A percentile compares a stretch with the other conserved stretches of the same genome.
phyloP scores from a whole-genome alignment of 179 eudicot species.

The Spergularia azorica region DNA sequence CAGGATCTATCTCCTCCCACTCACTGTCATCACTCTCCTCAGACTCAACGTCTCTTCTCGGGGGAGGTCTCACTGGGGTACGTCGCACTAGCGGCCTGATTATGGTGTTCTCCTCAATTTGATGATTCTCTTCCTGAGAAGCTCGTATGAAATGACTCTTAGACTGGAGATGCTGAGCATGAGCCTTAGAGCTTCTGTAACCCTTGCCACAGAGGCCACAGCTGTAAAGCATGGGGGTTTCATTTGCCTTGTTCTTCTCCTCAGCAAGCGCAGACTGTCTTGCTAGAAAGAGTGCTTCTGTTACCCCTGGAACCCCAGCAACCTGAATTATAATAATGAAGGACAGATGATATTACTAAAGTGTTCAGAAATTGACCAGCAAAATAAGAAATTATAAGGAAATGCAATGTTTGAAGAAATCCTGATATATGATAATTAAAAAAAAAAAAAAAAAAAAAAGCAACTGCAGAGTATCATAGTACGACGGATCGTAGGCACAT shows the following conservation, averaged over 20 bases:
- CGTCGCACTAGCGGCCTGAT: conserved; percentile 73
- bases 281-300: conserved; percentile 75
- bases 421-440: neutral
- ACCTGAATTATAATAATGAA: conserved; percentile 41
- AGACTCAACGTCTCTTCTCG: conserved; percentile 33
- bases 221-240: conserved; percentile 81
- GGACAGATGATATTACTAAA: neutral
- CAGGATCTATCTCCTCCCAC: conserved; percentile 87
- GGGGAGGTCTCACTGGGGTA: conserved; percentile 44
- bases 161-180: conserved; percentile 88
- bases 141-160: conserved; percentile 64
- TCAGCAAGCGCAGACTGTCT: conserved; percentile 83
- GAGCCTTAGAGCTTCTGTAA: conserved; percentile 91
- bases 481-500: no score
- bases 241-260: conserved; percentile 58
- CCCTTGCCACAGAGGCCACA: conserved; percentile 87
- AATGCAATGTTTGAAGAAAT: neutral
- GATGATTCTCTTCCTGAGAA: conserved; percentile 47
- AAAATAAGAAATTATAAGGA: neutral
- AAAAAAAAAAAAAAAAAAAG: no score
- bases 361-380: neutral
- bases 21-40: conserved; percentile 86
- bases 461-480: no score
- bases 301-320: conserved; percentile 97
- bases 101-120: conserved; percentile 49